Percentiles rank a stretch among this genome's conserved stretches.
Conservation (phyloP, 2,329 filamentous ascomycete genomes). For the Calonectria ilicicola region DNA sequence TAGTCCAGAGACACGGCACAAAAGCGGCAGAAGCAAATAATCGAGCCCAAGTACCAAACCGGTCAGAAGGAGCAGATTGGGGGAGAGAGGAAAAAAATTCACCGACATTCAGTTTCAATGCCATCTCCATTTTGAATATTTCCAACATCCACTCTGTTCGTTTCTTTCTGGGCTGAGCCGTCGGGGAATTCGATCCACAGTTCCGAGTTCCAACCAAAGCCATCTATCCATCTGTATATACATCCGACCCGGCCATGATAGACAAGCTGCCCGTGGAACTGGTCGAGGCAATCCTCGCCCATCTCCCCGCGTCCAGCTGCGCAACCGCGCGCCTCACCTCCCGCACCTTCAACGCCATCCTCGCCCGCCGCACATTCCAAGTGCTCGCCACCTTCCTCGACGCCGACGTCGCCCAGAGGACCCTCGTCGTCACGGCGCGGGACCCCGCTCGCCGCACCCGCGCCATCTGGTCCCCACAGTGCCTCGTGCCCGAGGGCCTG, state of each 20-base stretch:
- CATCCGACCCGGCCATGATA: constrained; percentile 36
- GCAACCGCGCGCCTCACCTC: constrained; percentile 47
- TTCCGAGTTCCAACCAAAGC: neutral
- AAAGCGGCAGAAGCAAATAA: neutral
- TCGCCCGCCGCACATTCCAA: constrained; percentile 43
- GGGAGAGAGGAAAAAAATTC: neutral
- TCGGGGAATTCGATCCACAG: neutral
- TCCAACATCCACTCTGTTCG: too few relatives aligned
- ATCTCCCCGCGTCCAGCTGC: constrained; percentile 37
- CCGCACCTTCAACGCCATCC: constrained; percentile 47
- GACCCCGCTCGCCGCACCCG: constrained; percentile 38
- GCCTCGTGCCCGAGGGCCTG: constrained; percentile 45
- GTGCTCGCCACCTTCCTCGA: constrained; percentile 47
- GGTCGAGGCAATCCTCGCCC: constrained; percentile 42
- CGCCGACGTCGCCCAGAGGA: constrained; percentile 37
- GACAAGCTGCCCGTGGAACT: constrained; percentile 47
- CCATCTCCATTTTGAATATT: neutral
- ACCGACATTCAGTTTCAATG: neutral
- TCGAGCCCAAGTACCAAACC: neutral
- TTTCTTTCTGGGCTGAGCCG: neutral
- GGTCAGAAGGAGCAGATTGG: neutral
- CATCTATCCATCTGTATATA: neutral
- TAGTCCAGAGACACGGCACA: neutral
- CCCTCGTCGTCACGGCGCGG: constrained; percentile 35
- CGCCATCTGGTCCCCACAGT: constrained; percentile 52